Evolutionary conservation across 2,329 filamentous ascomycete genomes (phyloP).

Genomic region (Colletotrichum scovillei): DNA sequence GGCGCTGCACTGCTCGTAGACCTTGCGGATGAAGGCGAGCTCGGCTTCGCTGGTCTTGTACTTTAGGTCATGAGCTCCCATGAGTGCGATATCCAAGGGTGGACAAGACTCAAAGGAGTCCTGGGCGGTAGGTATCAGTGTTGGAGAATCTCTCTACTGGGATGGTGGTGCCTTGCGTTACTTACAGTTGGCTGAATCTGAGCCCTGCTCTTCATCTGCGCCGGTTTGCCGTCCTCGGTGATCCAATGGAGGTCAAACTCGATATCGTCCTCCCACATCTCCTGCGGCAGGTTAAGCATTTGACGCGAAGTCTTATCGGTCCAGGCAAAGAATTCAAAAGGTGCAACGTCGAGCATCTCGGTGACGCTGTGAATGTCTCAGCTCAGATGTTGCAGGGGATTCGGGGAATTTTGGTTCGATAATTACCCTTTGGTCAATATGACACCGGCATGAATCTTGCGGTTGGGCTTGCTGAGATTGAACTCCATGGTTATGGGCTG

Average conservation of each 20-base stretch:
- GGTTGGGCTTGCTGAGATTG: slow-evolving; percentile 40
- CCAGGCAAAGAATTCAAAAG: slow-evolving; percentile 44
- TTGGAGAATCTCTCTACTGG: not conserved
- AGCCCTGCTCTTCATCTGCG: slow-evolving; percentile 42
- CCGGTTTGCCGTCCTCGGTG: slow-evolving; percentile 40
- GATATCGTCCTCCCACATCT: slow-evolving; percentile 36
- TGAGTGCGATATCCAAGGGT: slow-evolving; percentile 52
- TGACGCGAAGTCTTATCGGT: slow-evolving; percentile 35
- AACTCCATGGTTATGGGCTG: slow-evolving; percentile 20
- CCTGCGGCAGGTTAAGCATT: slow-evolving; percentile 2
- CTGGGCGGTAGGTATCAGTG: slow-evolving; percentile 36
- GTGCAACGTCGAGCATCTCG: slow-evolving; percentile 49
- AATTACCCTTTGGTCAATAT: slow-evolving; percentile 42
- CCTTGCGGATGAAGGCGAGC: slow-evolving; percentile 49
- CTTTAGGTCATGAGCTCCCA: slow-evolving; percentile 47
- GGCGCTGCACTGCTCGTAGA: slow-evolving; percentile 46
- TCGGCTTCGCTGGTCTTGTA: slow-evolving; percentile 48
- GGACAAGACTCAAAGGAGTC: slow-evolving; percentile 53
- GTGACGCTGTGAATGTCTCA: slow-evolving; percentile 40
- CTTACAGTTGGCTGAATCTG: slow-evolving; percentile 45
- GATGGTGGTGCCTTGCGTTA: not conserved
- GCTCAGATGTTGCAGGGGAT: not conserved
- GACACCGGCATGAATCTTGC: slow-evolving; percentile 43
- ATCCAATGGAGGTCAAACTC: slow-evolving; percentile 50
- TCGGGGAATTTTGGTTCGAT: not conserved